phyloP scores from a whole-genome alignment of 2,329 filamentous ascomycete genomes.

The Botrytis pseudocinerea region DNA sequence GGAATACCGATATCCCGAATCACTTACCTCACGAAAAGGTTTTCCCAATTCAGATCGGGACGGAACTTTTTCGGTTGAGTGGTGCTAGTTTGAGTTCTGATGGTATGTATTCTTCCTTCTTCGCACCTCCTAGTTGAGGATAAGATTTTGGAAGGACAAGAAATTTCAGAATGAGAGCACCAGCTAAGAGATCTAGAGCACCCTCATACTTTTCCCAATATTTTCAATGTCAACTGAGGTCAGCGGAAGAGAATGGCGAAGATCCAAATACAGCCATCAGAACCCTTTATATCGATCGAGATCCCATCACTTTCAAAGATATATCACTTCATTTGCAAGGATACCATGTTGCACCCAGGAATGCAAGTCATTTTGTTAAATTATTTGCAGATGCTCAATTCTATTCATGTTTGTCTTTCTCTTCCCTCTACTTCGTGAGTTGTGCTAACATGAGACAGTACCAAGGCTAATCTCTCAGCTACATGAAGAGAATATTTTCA shows the following conservation, averaged over 20 bases:
- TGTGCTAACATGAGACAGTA: constrained; percentile 52
- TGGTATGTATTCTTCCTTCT: constrained; percentile 52
- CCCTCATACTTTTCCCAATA: constrained; percentile 96
- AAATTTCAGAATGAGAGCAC: background rate
- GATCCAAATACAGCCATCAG: constrained; percentile 51
- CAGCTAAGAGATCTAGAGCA: constrained; percentile 63
- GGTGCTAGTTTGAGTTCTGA: constrained; percentile 71
- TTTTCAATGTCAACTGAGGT: constrained; percentile 78
- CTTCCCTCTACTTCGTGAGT: constrained; percentile 1
- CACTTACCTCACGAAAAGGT: constrained; percentile 47
- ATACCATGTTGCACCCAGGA: constrained; percentile 79
- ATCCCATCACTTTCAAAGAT: constrained; percentile 84
- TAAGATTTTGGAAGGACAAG: background rate
- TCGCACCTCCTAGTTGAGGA: background rate
- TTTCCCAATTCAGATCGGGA: constrained; percentile 70
- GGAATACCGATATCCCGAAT: constrained; percentile 41
- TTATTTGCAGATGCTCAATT: constrained; percentile 95
- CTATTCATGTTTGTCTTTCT: constrained; percentile 67
- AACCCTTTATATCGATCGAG: constrained; percentile 92
- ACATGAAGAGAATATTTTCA: constrained; percentile 88
- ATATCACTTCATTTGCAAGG: constrained; percentile 90
- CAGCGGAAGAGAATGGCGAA: constrained; percentile 54
- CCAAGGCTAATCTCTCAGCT: constrained; percentile 88
- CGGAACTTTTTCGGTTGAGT: constrained; percentile 66
- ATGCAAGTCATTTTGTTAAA: constrained; percentile 85